Base-by-base conservation (phyloP, 1,284 basidiomycete genomes). In the Stygiomarasmius scandens region DNA sequence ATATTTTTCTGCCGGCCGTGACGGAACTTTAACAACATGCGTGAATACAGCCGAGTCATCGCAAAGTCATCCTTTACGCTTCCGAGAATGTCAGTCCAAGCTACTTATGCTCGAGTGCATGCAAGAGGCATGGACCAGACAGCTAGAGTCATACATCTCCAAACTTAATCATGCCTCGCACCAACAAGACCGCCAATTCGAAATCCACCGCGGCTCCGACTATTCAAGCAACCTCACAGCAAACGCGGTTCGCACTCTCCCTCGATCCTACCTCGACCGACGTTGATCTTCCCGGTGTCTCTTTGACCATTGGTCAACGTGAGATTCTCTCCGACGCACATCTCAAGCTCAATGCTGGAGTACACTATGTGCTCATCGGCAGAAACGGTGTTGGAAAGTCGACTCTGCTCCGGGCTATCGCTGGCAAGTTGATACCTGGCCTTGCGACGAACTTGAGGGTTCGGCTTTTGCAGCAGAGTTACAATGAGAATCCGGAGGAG, bases 341-440 rank as follows among this genome's bases (percentile, higher is more conserved):
- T 58, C 68, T 87, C 9, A 73, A 78, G 60, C 67, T 87, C 38
- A 83, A 83, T 63, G 71, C 71, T 5, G 80, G 82, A 11, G 71
- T 78, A 6, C 75, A 77, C 44, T 86, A 86, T 67, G 82, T 74
- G 11, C 70, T 84, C 51, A 72, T 83, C 2, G 83, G 83, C 10
- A 71, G 81, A 25, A 87, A 87, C 66, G 85, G 84, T 0, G 73
- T 77, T n/a, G 85, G 84, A 22, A 87, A 86, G 66, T 78, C 77
- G n/a, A 79, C 79, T 0, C 62, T 82, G 4, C 29, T 55, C 19
- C 25, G 55, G 29, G 77, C 79, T 14, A 67, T 84, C 12, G 70
- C 69, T 1, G 73, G 80, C 23, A 69, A 74, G 52, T 61, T 81
- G 29, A 81, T 83, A 38, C 81, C 82, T 0, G 85, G 84, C 1